Evolutionary conservation across 345 rosid genomes (phyloP).

Genomic region (Salix caprea): DNA sequence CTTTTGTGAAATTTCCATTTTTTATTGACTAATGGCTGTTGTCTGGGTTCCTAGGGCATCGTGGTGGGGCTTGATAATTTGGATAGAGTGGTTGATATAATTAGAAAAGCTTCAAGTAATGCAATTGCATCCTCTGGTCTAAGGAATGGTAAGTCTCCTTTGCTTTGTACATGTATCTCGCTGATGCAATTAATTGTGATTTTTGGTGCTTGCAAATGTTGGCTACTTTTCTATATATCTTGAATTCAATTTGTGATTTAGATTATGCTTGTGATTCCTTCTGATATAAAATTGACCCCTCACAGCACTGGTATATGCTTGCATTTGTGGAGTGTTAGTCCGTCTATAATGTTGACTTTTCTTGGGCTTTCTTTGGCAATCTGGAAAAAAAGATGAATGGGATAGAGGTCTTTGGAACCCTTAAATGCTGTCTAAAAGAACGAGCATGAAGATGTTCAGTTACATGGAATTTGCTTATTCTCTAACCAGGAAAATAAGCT

Average conservation of each 20-base stretch:
- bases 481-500: not conserved
- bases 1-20: not conserved
- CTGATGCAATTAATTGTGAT: not conserved
- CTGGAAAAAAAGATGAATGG: not conserved
- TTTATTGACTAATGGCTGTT: not conserved
- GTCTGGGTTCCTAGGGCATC: slow-evolving; percentile 53
- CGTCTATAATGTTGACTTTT: not conserved
- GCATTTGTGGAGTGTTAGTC: not conserved
- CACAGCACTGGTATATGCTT: not conserved
- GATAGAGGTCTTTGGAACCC: not conserved
- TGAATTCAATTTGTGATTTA: not conserved
- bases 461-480: not conserved
- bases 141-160: slow-evolving; percentile 41
- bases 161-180: not conserved
- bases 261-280: not conserved
- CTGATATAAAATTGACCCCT: not conserved
- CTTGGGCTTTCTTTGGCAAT: not conserved
- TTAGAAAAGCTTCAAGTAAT: slow-evolving; percentile 61
- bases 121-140: slow-evolving; percentile 64
- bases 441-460: not conserved
- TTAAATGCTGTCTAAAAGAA: not conserved
- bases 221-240: not conserved
- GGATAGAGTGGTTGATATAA: slow-evolving; percentile 59
- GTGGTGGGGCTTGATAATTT: slow-evolving; percentile 76
- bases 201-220: not conserved